Percentiles rank a stretch among this genome's conserved stretches.
Conservation (phyloP, 257 asterid genomes). For the Asclepias syriaca region DNA sequence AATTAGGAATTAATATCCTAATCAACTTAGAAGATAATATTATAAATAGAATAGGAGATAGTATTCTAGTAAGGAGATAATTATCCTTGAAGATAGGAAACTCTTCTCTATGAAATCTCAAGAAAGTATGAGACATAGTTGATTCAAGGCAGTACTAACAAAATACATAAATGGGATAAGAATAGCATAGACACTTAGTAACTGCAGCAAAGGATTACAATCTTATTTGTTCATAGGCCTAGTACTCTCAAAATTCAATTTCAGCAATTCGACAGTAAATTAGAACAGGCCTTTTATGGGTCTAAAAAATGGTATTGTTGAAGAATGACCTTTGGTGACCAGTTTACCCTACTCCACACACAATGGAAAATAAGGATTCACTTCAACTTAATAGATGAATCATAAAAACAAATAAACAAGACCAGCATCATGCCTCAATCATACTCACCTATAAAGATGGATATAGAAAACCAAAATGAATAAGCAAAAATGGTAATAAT, state of each 20-base stretch:
- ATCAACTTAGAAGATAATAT: no score
- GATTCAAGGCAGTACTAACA: no score
- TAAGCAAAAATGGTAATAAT: background rate
- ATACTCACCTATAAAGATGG: background rate
- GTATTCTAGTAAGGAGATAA: no score
- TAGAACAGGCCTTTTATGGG: background rate
- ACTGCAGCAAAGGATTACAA: background rate
- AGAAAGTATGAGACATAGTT: no score
- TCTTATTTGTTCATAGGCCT: background rate
- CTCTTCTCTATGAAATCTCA: no score
- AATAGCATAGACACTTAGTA: background rate
- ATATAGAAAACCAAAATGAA: background rate
- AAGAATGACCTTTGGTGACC: background rate
- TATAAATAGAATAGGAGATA: no score
- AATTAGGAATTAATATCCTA: no score
- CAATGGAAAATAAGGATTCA: background rate
- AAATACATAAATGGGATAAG: background rate
- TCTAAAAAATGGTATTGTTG: background rate
- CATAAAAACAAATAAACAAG: background rate
- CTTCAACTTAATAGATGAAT: background rate
- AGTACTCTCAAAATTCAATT: background rate
- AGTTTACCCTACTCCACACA: background rate
- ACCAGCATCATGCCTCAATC: background rate
- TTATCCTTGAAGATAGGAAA: no score
- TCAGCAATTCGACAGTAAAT: background rate